Evolutionary conservation across 2,329 filamentous ascomycete genomes (phyloP), one percentile per base, ranked within the genome.

Genomic region (Tolypocladium sp.): DNA sequence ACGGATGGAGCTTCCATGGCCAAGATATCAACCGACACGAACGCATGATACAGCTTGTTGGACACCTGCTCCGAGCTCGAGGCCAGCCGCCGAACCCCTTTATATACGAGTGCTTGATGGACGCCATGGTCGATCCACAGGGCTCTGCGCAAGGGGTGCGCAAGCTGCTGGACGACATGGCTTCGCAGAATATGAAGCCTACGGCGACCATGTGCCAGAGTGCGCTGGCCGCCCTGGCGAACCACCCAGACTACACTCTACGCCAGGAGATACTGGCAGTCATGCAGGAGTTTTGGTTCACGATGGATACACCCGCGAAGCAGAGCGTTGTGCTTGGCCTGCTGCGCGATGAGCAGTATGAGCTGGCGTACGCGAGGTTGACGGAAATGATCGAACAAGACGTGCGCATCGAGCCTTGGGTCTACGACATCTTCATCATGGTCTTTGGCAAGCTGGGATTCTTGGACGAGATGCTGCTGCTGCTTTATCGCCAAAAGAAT

Each of bases 211-310:
- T 89, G 2, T 93, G 90, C 66, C 87, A 92, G 71, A 84, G 84
- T 62, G 84, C 88, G 2, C 75, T 97, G 25, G 62, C 89, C 79
- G 87, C 83, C 6, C 78, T 97, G 30, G 84, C 90, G 0, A 83
- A 94, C 10, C 94, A 97, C 70, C 91, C 93, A 0, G 90, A 97
- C 72, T 93, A 95, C 66, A 65, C 91, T 7, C 76, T 94, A 30
- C 86, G 92, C 41, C 82, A 83, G 57, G 80, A 87, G 41, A 80
- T 96, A 4, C 76, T 97, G 44, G 76, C 83, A 58, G 86, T 87
- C 59, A 91, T 94, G 88, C 84, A 84, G 66, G 79, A 84, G 59
- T 80, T 84, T 63, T 96, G 91, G 89, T 69, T 71, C 55, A 62
- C 67, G 2, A 63, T 71, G 8, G 49, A 81, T 79, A 13, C 77